A percentile compares a stretch with the other conserved stretches of the same genome.
These are phyloP conservation scores for Colletotrichum aenigma DNA, from an alignment of 2,329 filamentous ascomycete genomes.

Conservation along the genomic window DNA sequence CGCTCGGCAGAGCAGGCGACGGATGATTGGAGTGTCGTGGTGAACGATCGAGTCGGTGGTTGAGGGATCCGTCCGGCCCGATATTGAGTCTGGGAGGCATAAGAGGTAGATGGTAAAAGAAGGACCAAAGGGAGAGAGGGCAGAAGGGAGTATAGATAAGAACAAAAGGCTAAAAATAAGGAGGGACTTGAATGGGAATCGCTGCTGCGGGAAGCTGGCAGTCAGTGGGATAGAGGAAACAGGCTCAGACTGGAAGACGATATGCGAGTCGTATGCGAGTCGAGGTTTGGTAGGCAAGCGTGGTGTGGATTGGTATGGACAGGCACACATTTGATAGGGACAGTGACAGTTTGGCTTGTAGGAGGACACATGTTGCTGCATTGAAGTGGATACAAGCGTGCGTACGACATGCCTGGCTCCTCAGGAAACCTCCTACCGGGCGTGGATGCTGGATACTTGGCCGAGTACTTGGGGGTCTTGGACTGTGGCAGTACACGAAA, in stretches of 20 bases:
- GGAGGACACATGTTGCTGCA: not conserved
- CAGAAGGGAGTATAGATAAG: not conserved
- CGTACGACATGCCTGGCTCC: not conserved
- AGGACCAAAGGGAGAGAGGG: not conserved
- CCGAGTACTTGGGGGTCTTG: not conserved
- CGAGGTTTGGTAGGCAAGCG: not conserved
- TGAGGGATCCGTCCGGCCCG: constrained; percentile 19
- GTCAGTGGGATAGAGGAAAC: constrained; percentile 1
- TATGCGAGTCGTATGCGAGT: not conserved
- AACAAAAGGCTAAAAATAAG: not conserved
- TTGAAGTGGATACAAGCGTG: not conserved
- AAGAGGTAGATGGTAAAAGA: constrained; percentile 6
- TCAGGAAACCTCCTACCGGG: not conserved
- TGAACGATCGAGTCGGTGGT: constrained; percentile 1
- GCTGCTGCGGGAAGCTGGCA: not conserved
- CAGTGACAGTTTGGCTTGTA: not conserved
- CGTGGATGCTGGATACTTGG: not conserved
- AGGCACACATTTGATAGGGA: not conserved
- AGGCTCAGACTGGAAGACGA: not conserved
- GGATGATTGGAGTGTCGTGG: not conserved
- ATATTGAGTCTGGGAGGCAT: constrained; percentile 19
- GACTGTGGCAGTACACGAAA: not conserved
- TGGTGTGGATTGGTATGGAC: not conserved
- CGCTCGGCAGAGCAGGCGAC: not conserved
- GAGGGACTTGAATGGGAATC: constrained; percentile 12